Percentiles rank a stretch among this genome's conserved stretches.
Conservation (phyloP, 116 monocot genomes). For the Zostera marina region DNA sequence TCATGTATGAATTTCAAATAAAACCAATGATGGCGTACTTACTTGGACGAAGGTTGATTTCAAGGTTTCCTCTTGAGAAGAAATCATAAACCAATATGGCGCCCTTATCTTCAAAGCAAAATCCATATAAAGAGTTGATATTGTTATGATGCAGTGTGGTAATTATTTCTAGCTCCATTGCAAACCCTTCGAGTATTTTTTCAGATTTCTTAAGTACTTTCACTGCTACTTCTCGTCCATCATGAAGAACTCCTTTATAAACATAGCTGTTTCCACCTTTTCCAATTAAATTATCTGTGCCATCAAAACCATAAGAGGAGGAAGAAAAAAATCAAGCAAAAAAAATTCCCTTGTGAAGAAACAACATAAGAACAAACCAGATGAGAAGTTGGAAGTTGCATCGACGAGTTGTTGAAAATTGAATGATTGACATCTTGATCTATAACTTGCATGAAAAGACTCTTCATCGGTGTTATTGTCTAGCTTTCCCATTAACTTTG, state of each 20-base stretch:
- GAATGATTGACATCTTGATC: slow-evolving; percentile 25
- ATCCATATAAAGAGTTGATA: slow-evolving; percentile 42
- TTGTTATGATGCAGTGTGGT: slow-evolving; percentile 46
- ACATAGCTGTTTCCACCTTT: slow-evolving; percentile 63
- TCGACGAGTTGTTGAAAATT: slow-evolving; percentile 21
- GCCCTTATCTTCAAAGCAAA: slow-evolving; percentile 38
- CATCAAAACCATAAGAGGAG: neutral
- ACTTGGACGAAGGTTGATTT: slow-evolving; percentile 47
- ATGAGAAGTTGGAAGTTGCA: slow-evolving; percentile 30
- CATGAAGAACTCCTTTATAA: slow-evolving; percentile 35
- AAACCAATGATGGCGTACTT: too few relatives aligned
- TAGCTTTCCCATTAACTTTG: neutral
- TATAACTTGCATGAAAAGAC: slow-evolving; percentile 19
- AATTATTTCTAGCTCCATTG: slow-evolving; percentile 51
- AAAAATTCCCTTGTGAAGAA: neutral
- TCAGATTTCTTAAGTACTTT: slow-evolving; percentile 50
- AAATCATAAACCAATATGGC: slow-evolving; percentile 56
- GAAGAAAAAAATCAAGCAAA: neutral
- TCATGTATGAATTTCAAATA: too few relatives aligned
- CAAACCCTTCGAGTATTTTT: slow-evolving; percentile 33
- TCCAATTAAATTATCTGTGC: slow-evolving; percentile 50
- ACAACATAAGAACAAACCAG: slow-evolving; percentile 5
- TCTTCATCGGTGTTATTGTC: slow-evolving; percentile 7
- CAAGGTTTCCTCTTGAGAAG: slow-evolving; percentile 45
- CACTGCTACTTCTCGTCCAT: slow-evolving; percentile 52